These are phyloP conservation scores for Kwoniella dendrophila DNA, from an alignment of 768 basidiomycete genomes.

Conservation along the genomic window DNA sequence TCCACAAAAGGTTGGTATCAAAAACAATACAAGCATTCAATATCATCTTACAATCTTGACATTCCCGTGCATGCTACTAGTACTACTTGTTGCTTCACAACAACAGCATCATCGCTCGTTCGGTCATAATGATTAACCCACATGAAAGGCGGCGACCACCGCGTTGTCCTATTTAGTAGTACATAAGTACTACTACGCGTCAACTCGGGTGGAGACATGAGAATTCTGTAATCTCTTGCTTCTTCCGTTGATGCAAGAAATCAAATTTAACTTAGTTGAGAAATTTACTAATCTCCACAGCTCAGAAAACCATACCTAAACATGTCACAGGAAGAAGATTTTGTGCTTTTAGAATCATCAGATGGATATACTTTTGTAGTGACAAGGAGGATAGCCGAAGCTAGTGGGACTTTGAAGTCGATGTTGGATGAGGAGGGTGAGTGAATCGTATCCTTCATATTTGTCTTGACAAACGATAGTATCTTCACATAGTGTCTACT, in stretches of 20 bases:
- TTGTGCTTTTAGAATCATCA: slow-evolving; percentile 43
- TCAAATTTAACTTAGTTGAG: neutral
- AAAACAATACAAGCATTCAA: too few relatives aligned
- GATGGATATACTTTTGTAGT: slow-evolving; percentile 84
- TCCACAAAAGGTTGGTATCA: too few relatives aligned
- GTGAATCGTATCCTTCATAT: slow-evolving; percentile 27
- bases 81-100: too few relatives aligned
- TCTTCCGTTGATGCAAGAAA: too few relatives aligned
- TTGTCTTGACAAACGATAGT: neutral
- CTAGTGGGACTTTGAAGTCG: slow-evolving; percentile 77
- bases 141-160: slow-evolving; percentile 12
- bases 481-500: neutral
- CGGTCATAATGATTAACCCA: too few relatives aligned
- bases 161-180: too few relatives aligned
- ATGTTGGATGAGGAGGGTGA: slow-evolving; percentile 75
- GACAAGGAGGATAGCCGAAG: slow-evolving; percentile 70
- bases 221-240: too few relatives aligned
- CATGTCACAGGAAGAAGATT: slow-evolving; percentile 36
- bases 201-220: neutral
- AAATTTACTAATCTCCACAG: neutral
- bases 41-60: too few relatives aligned
- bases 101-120: too few relatives aligned
- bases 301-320: neutral
- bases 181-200: neutral
- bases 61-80: too few relatives aligned